phyloP scores from a whole-genome alignment of 257 asterid species.

The Plectranthus barbatus region DNA sequence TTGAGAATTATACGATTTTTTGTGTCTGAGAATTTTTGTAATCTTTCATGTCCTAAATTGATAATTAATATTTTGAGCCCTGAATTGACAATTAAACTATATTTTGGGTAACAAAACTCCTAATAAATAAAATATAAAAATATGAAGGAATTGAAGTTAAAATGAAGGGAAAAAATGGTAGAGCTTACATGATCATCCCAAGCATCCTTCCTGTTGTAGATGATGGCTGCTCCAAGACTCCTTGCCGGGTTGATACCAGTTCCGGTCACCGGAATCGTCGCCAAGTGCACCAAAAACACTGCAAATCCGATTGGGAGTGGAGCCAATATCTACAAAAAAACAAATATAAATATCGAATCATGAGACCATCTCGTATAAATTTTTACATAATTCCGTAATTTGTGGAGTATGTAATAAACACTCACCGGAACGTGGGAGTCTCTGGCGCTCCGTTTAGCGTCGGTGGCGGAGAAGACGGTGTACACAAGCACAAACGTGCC shows the following conservation, averaged over 20 bases:
- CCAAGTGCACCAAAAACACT: no score
- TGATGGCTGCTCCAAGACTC: slow-evolving; percentile 53
- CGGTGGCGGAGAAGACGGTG: no score
- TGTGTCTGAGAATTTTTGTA: no score
- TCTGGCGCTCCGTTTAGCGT: no score
- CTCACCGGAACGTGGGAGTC: slow-evolving; percentile 60
- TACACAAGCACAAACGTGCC: no score
- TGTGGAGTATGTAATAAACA: not conserved
- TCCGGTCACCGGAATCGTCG: no score
- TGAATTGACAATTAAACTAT: no score
- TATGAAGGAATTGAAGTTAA: not conserved
- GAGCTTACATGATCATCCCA: slow-evolving; percentile 50
- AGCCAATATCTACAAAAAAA: slow-evolving; percentile 39
- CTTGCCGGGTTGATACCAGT: slow-evolving; percentile 55
- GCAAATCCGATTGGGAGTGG: slow-evolving; percentile 59
- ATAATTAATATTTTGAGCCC: no score
- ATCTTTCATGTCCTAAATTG: no score
- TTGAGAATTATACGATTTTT: no score
- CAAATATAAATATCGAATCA: not conserved
- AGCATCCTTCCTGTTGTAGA: slow-evolving; percentile 40
- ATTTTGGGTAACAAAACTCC: no score
- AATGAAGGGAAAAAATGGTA: not conserved
- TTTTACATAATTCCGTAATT: no score
- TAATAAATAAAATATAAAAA: not conserved
- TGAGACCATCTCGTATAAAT: slow-evolving; percentile 7